Conservation (phyloP, 2,329 filamentous ascomycete species). For the Ilyonectria robusta region DNA sequence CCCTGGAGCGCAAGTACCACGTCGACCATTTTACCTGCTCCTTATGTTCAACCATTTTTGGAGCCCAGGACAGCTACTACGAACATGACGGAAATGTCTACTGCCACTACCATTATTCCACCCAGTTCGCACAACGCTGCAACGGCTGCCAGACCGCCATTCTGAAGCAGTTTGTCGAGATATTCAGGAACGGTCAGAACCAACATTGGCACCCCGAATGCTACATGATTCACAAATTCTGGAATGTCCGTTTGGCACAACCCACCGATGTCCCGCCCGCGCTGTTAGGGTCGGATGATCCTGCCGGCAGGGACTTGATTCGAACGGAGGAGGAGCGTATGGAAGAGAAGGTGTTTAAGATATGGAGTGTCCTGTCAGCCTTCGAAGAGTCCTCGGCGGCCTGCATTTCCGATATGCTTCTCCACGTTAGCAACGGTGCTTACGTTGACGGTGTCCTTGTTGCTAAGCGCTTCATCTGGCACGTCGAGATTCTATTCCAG, state of each 20-base stretch:
- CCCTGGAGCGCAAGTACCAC: conserved; percentile 97
- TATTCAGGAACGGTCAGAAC: conserved; percentile 97
- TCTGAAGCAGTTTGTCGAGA: conserved; percentile 98
- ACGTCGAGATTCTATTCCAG: conserved; percentile 92
- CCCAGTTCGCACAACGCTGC: conserved; percentile 94
- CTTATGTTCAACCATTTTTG: conserved; percentile 96
- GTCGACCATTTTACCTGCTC: conserved; percentile 99
- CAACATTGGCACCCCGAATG: conserved; percentile 99
- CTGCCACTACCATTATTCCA: conserved; percentile 99
- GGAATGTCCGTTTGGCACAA: conserved; percentile 91
- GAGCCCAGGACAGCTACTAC: conserved; percentile 98
- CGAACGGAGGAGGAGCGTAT: conserved; percentile 91
- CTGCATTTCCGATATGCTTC: conserved; percentile 98
- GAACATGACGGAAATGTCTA: conserved; percentile 97
- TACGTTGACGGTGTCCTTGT: conserved; percentile 96
- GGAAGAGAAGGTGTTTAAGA: conserved; percentile 97
- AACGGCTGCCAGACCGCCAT: conserved; percentile 98
- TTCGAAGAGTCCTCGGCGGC: conserved; percentile 98
- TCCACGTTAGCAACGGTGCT: conserved; percentile 97
- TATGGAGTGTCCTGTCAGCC: conserved; percentile 97
- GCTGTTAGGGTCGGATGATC: conserved; percentile 61
- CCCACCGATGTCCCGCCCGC: conserved; percentile 66
- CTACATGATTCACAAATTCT: conserved; percentile 99
- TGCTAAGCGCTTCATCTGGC: conserved; percentile 95
- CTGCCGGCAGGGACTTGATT: conserved; percentile 80